Evolutionary conservation across 495 filamentous ascomycete species (phyloP).

Genomic region (Annulohypoxylon bovei): DNA sequence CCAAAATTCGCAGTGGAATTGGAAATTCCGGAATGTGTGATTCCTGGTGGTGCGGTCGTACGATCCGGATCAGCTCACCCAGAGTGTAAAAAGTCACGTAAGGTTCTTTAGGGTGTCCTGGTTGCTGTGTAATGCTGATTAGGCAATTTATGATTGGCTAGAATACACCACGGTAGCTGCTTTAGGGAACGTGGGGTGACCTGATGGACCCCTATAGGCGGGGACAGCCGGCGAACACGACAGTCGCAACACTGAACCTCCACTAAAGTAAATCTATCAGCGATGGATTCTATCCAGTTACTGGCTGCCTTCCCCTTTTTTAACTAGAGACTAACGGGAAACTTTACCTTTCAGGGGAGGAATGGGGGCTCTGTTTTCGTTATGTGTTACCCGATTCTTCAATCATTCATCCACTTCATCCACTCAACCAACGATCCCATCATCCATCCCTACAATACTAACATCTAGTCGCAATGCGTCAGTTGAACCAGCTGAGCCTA

Average conservation of each 20-base stretch:
- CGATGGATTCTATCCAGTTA: background rate
- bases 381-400: slow-evolving; percentile 1
- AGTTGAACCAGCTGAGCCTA: slow-evolving; percentile 6
- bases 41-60: slow-evolving; percentile 39
- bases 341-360: slow-evolving; percentile 13
- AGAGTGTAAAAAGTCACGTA: slow-evolving; percentile 29
- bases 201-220: slow-evolving; percentile 27
- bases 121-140: slow-evolving; percentile 37
- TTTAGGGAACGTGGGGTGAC: slow-evolving; percentile 35
- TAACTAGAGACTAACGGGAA: slow-evolving; percentile 4
- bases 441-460: background rate
- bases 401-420: slow-evolving; percentile 2
- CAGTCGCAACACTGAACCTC: slow-evolving; percentile 13
- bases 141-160: slow-evolving; percentile 15
- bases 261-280: background rate
- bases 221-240: slow-evolving; percentile 35
- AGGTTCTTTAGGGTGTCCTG: slow-evolving; percentile 15
- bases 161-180: background rate
- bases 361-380: background rate
- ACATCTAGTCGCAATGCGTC: background rate
- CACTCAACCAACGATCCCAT: background rate
- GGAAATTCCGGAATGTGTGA: slow-evolving; percentile 28
- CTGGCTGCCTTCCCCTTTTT: slow-evolving; percentile 22
- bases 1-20: slow-evolving; percentile 1
- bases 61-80: slow-evolving; percentile 40